Evolutionary conservation across 257 asterid species (phyloP).

Genomic region (Paraleonurus japonicus): DNA sequence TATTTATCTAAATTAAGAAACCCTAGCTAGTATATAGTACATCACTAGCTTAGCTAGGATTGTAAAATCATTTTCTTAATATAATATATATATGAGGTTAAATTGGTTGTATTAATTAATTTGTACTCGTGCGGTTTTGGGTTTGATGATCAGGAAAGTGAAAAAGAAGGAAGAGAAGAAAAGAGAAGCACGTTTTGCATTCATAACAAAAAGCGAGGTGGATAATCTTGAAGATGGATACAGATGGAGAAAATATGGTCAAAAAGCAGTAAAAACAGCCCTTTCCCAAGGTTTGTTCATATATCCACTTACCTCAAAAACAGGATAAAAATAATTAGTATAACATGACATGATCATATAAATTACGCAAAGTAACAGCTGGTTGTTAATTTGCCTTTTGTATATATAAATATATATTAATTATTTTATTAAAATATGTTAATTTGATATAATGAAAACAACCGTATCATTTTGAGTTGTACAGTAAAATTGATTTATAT

Average conservation of each 20-base stretch:
- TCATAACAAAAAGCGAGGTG: constrained; percentile 77
- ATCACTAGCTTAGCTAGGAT: no score
- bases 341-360: no score
- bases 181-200: constrained; percentile 57
- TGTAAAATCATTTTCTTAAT: no score
- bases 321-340: neutral
- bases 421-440: no score
- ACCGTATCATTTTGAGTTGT: no score
- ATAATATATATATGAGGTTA: no score
- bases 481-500: no score
- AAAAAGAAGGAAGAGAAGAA: constrained; percentile 58
- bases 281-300: constrained; percentile 63
- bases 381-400: no score
- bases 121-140: neutral
- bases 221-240: constrained; percentile 90
- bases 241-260: constrained; percentile 90
- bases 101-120: neutral
- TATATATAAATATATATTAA: no score
- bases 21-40: no score
- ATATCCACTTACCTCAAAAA: neutral
- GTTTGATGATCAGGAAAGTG: constrained; percentile 34
- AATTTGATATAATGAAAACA: no score
- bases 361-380: no score
- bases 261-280: constrained; percentile 83
- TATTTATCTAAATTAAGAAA: neutral